Conservation (phyloP, 768 basidiomycete genomes). For the Lactarius sp. region DNA sequence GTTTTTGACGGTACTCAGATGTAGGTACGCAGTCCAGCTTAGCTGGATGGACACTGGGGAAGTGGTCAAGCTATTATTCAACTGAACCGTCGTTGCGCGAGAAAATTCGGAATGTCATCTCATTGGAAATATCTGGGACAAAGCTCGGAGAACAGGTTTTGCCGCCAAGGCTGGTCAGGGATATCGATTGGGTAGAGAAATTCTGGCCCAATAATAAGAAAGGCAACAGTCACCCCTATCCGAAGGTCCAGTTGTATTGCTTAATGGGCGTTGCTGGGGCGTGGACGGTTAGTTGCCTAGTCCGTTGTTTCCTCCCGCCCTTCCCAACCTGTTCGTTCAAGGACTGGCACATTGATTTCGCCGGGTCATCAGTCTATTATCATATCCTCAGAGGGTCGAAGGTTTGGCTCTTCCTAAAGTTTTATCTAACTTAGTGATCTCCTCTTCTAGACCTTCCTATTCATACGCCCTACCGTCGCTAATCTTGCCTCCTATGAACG, state of each 20-base stretch:
- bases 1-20: conserved; percentile 42
- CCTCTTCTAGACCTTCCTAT: conserved; percentile 77
- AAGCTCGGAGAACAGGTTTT: conserved; percentile 70
- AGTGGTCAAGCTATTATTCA: conserved; percentile 87
- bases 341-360: conserved; percentile 99
- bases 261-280: conserved; percentile 91
- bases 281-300: conserved; percentile 71
- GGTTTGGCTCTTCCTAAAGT: conserved; percentile 38
- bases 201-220: conserved; percentile 84
- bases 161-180: conserved; percentile 79
- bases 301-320: not conserved
- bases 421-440: not conserved
- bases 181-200: conserved; percentile 96
- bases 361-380: conserved; percentile 97
- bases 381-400: conserved; percentile 85
- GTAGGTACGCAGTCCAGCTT: conserved; percentile 83
- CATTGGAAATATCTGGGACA: conserved; percentile 88
- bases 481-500: conserved; percentile 88
- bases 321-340: conserved; percentile 31
- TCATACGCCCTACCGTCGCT: conserved; percentile 80
- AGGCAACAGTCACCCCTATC: conserved; percentile 65
- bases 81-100: conserved; percentile 63
- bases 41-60: conserved; percentile 83
- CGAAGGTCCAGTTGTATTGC: conserved; percentile 95
- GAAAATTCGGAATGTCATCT: conserved; percentile 93